Evolutionary conservation across 1,284 basidiomycete genomes (phyloP).

Genomic region (Ustilago cynodontis): DNA sequence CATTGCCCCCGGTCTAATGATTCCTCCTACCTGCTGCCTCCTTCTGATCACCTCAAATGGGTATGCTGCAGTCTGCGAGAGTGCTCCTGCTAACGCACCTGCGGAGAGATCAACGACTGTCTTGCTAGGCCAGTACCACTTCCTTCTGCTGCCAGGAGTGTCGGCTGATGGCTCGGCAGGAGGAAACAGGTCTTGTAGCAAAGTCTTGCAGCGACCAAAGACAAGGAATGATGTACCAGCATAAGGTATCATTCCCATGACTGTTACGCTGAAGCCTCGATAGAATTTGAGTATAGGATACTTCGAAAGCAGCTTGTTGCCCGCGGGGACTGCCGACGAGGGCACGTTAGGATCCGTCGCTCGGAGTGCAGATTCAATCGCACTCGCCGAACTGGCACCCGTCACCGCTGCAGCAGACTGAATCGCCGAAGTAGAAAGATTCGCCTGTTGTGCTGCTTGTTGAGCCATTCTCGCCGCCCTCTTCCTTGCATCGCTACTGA

Average conservation of each 20-base stretch:
- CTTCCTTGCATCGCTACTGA: conserved; percentile 60
- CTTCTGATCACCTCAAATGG: conserved; percentile 95
- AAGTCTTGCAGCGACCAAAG: conserved; percentile 65
- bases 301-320: conserved; percentile 46
- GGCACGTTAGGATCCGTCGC: conserved; percentile 45
- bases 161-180: conserved; percentile 37
- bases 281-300: conserved; percentile 82
- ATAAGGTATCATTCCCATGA: conserved; percentile 85
- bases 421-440: conserved; percentile 44
- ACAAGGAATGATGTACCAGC: conserved; percentile 92
- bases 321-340: conserved; percentile 27
- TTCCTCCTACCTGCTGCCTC: conserved; percentile 92
- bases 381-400: conserved; percentile 2
- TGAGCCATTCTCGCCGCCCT: conserved; percentile 73
- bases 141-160: conserved; percentile 21
- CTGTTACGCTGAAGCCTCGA: conserved; percentile 80
- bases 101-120: conserved; percentile 77
- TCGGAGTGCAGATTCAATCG: conserved; percentile 31
- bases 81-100: conserved; percentile 89
- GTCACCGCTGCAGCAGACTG: conserved; percentile 34
- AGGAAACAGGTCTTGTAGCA: conserved; percentile 58
- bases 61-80: conserved; percentile 92
- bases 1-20: conserved; percentile 63
- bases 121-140: conserved; percentile 62
- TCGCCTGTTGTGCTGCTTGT: conserved; percentile 51